phyloP scores from a whole-genome alignment of 768 basidiomycete genomes.

The Mrakia hoshinonis region DNA sequence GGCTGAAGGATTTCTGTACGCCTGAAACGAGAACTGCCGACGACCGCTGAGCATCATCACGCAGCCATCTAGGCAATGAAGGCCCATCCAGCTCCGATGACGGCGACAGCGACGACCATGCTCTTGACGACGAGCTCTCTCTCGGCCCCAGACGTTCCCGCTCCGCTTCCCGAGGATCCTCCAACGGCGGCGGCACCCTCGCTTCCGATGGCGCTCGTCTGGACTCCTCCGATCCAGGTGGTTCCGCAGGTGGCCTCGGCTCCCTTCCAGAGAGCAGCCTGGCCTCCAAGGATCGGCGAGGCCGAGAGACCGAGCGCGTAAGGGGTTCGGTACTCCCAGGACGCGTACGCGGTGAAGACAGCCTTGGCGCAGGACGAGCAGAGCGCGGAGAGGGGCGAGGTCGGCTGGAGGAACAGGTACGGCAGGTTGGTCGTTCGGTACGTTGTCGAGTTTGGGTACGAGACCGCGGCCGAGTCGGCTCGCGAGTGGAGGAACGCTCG shows the following conservation, averaged over 20 bases:
- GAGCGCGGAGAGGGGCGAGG: constrained; percentile 48
- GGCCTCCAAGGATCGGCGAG: constrained; percentile 59
- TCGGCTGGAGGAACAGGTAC: constrained; percentile 67
- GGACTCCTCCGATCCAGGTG: constrained; percentile 49
- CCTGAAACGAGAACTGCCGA: too few species aligned
- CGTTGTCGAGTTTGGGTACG: constrained; percentile 45
- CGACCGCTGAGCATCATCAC: too few species aligned
- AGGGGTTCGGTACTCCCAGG: constrained; percentile 59
- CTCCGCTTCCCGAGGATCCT: background rate
- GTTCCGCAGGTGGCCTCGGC: constrained; percentile 58
- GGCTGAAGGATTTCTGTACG: too few species aligned
- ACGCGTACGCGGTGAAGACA: constrained; percentile 65
- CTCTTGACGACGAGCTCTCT: background rate
- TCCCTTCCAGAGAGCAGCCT: constrained; percentile 56
- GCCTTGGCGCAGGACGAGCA: constrained; percentile 77
- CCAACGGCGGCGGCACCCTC: background rate
- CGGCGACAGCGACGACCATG: background rate
- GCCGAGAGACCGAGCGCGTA: constrained; percentile 66
- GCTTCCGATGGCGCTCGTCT: background rate
- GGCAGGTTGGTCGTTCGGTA: constrained; percentile 51
- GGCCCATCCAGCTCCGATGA: constrained; percentile 1
- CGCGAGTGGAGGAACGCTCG: constrained; percentile 1
- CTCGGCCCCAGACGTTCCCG: too few species aligned
- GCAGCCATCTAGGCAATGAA: background rate
- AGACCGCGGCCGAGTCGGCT: constrained; percentile 31